Evolutionary conservation across 2,329 filamentous ascomycete species (phyloP).

Genomic region (Coniochaeta sp.): DNA sequence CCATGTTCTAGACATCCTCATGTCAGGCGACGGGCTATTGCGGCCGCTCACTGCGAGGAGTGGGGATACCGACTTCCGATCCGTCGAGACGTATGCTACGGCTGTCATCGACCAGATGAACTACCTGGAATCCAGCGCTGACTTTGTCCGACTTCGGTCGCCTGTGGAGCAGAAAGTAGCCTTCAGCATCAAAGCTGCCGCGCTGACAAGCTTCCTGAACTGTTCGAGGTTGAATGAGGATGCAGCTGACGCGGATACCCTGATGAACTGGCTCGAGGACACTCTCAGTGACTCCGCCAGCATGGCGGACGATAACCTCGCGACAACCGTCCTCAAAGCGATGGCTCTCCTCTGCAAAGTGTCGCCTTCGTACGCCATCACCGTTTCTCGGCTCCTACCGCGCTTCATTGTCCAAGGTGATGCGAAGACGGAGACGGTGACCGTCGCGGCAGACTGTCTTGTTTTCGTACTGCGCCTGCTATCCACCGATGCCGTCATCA

Average conservation of each 20-base stretch:
- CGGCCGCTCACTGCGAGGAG: slow-evolving; percentile 32
- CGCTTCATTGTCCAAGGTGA: slow-evolving; percentile 82
- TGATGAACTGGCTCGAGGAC: slow-evolving; percentile 82
- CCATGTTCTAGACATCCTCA: slow-evolving; percentile 68
- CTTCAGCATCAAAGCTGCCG: slow-evolving; percentile 76
- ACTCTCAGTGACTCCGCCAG: slow-evolving; percentile 71
- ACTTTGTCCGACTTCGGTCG: slow-evolving; percentile 82
- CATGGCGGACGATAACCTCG: slow-evolving; percentile 73
- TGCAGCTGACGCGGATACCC: slow-evolving; percentile 67
- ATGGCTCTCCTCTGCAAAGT: slow-evolving; percentile 76
- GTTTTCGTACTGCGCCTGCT: slow-evolving; percentile 74
- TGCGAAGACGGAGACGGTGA: slow-evolving; percentile 61
- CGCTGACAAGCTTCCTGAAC: slow-evolving; percentile 77
- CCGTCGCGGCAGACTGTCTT: slow-evolving; percentile 75
- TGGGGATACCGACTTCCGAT: slow-evolving; percentile 45
- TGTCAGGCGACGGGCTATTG: slow-evolving; percentile 46
- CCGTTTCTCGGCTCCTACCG: slow-evolving; percentile 71
- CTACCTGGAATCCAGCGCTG: slow-evolving; percentile 78
- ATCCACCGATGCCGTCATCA: slow-evolving; percentile 89
- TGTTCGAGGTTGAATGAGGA: slow-evolving; percentile 79
- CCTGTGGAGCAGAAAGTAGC: slow-evolving; percentile 81
- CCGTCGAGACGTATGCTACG: slow-evolving; percentile 58
- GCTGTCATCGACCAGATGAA: slow-evolving; percentile 78
- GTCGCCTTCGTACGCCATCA: slow-evolving; percentile 65
- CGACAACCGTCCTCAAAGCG: slow-evolving; percentile 70